Evolutionary conservation across 495 filamentous ascomycete genomes (phyloP).

Genomic region (Xylaria intraflava): DNA sequence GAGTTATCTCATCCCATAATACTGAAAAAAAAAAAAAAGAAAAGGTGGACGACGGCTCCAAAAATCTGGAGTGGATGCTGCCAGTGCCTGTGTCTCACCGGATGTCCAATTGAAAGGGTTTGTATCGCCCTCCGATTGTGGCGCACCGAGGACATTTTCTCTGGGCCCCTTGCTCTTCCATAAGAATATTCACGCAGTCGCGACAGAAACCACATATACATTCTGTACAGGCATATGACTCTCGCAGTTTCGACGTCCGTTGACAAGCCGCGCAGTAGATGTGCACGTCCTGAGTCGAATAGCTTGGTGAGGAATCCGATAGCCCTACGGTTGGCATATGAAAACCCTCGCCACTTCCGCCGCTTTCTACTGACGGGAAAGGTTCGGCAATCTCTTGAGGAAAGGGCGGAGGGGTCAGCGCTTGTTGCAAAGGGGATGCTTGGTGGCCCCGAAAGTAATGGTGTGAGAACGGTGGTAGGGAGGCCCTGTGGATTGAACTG

Average conservation of each 20-base stretch:
- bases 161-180: conserved; percentile 53
- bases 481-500: conserved; percentile 62
- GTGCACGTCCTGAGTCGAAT: conserved; percentile 57
- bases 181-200: conserved; percentile 74
- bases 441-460: conserved; percentile 66
- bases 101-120: conserved; percentile 60
- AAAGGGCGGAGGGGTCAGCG: conserved; percentile 74
- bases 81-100: conserved; percentile 42
- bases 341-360: conserved; percentile 57
- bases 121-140: conserved; percentile 60
- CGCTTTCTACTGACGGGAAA: conserved; percentile 77
- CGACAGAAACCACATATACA: conserved; percentile 88
- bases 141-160: conserved; percentile 61
- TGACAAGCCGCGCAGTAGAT: conserved; percentile 86
- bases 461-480: conserved; percentile 63
- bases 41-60: neutral
- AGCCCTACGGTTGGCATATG: conserved; percentile 50
- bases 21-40: neutral
- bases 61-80: neutral
- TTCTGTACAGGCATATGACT: conserved; percentile 87
- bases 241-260: conserved; percentile 61
- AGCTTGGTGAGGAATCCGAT: conserved; percentile 50
- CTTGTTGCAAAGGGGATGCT: conserved; percentile 79
- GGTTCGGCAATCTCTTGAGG: conserved; percentile 59
- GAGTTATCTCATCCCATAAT: neutral